These are phyloP conservation scores for Fistulifera pelliculosa DNA, from an alignment of 108 stramenopile genomes.

Conservation along the genomic window DNA sequence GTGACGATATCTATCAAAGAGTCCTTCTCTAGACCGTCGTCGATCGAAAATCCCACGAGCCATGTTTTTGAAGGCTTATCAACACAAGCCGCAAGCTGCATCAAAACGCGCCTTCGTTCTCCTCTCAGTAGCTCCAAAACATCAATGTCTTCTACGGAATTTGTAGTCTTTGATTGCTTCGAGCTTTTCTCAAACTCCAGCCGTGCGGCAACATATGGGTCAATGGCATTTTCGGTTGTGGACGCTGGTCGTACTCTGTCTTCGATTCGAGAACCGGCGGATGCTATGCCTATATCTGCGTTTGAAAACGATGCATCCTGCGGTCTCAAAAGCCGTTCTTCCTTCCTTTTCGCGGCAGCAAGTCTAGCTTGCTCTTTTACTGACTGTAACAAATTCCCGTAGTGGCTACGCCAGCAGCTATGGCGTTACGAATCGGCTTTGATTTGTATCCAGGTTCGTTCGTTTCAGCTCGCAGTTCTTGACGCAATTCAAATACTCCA, in stretches of 20 bases:
- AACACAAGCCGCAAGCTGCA: constrained; percentile 35
- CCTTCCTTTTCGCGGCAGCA: constrained; percentile 4
- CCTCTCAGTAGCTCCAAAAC: constrained; percentile 3
- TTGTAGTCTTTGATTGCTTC: constrained; percentile 1
- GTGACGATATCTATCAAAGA: constrained; percentile 18
- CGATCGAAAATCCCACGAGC: constrained; percentile 1
- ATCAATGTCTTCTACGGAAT: neutral
- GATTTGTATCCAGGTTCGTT: constrained; percentile 70
- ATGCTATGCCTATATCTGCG: too few relatives aligned
- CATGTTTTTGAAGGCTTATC: constrained; percentile 47
- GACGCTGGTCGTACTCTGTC: neutral
- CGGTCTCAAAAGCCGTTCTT: neutral
- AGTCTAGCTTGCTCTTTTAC: constrained; percentile 1
- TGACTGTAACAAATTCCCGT: constrained; percentile 11
- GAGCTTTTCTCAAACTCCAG: neutral
- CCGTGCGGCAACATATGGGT: neutral
- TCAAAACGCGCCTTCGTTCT: constrained; percentile 12
- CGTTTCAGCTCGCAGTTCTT: constrained; percentile 51
- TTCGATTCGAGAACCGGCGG: neutral
- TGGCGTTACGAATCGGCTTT: constrained; percentile 39
- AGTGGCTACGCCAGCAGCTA: constrained; percentile 37
- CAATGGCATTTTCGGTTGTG: neutral
- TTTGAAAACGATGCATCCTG: too few relatives aligned
- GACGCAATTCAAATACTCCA: constrained; percentile 59
- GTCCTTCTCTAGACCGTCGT: neutral